phyloP scores from a whole-genome alignment of 1,284 basidiomycete species.

The Cutaneotrichosporon sp. region DNA sequence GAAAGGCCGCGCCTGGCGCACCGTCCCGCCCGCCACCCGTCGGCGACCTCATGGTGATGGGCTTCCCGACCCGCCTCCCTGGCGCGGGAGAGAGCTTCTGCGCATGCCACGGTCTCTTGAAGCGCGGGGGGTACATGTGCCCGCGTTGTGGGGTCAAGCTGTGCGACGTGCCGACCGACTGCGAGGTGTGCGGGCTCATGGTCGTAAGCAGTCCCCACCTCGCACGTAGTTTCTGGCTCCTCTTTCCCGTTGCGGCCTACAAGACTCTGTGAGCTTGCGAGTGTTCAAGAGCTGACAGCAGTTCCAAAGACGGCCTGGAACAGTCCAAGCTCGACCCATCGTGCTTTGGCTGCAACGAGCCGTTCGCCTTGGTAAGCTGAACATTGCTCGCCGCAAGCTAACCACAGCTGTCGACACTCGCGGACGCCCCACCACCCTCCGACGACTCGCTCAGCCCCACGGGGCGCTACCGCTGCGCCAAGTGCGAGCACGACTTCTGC shows the following conservation, averaged over 20 bases:
- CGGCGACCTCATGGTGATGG: slow-evolving; percentile 97
- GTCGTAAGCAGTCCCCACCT: slow-evolving; percentile 97
- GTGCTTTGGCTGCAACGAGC: slow-evolving; percentile 72
- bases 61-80: slow-evolving; percentile 90
- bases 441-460: slow-evolving; percentile 72
- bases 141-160: slow-evolving; percentile 89
- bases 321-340: slow-evolving; percentile 49
- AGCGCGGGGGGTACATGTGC: slow-evolving; percentile 89
- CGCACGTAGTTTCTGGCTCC: slow-evolving; percentile 63
- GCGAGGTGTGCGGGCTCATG: slow-evolving; percentile 94
- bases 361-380: slow-evolving; percentile 57
- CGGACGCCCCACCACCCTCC: slow-evolving; percentile 51
- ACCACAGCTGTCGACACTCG: slow-evolving; percentile 7
- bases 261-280: slow-evolving; percentile 26
- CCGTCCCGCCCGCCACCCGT: slow-evolving; percentile 60
- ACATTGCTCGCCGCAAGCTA: not conserved
- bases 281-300: slow-evolving; percentile 30
- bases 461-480: slow-evolving; percentile 66
- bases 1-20: slow-evolving; percentile 31
- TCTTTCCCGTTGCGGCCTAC: slow-evolving; percentile 47
- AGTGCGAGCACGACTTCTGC: slow-evolving; percentile 61
- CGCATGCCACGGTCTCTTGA: slow-evolving; percentile 88
- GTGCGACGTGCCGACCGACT: slow-evolving; percentile 98
- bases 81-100: slow-evolving; percentile 81
- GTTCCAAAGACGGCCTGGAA: slow-evolving; percentile 41